These are phyloP conservation scores for Clarireedia homoeocarpa DNA, from an alignment of 2,329 filamentous ascomycete species.

Conservation along the genomic window DNA sequence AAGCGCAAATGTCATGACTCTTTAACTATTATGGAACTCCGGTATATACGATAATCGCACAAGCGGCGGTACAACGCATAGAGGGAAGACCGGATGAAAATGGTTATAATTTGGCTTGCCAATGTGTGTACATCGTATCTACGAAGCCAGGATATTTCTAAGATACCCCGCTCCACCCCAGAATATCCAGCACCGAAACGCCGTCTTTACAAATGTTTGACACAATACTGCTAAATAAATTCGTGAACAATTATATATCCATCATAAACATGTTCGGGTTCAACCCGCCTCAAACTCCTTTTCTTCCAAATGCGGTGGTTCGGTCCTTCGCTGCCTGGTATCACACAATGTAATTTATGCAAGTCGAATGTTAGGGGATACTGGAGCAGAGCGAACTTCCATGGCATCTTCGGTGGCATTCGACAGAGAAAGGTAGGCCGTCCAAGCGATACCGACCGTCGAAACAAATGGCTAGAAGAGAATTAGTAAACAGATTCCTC, in stretches of 20 bases:
- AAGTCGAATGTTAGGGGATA: slow-evolving; percentile 29
- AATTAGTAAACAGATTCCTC: slow-evolving; percentile 13
- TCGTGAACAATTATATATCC: not conserved
- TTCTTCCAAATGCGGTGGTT: slow-evolving; percentile 11
- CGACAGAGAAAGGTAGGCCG: slow-evolving; percentile 86
- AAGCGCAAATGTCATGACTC: not conserved
- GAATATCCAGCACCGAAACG: not conserved
- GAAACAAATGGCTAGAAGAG: slow-evolving; percentile 78
- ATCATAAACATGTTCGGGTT: not conserved
- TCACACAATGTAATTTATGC: slow-evolving; percentile 20
- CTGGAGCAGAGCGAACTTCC: slow-evolving; percentile 27
- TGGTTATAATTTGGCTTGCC: not conserved
- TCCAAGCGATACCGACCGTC: slow-evolving; percentile 94
- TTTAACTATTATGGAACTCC: not conserved
- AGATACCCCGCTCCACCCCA: not conserved
- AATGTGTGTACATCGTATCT: not conserved
- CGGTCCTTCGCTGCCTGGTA: slow-evolving; percentile 8
- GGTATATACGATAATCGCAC: not conserved
- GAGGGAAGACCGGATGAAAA: not conserved
- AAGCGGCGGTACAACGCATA: not conserved
- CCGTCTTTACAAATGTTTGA: not conserved
- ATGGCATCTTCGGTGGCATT: slow-evolving; percentile 63
- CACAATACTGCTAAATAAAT: not conserved
- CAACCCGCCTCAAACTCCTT: slow-evolving; percentile 1
- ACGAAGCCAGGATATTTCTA: not conserved